phyloP scores from a whole-genome alignment of 164 flowering plant species.

The Tetrastigma voinierianum region DNA sequence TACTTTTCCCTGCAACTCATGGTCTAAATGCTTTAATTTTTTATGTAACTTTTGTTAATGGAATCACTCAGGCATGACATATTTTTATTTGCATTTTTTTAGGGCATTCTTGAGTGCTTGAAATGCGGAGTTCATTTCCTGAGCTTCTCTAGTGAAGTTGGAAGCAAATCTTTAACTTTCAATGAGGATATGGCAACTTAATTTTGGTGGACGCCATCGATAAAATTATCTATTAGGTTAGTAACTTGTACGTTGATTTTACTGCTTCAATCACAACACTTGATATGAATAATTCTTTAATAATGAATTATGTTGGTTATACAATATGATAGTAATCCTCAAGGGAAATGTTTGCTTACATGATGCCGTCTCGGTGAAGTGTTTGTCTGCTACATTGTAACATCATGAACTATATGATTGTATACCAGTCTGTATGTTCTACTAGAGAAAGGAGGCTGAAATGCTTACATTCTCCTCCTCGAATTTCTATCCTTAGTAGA shows the following conservation, averaged over 20 bases:
- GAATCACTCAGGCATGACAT: not conserved
- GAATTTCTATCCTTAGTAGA: too few species aligned
- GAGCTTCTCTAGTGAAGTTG: conserved; percentile 64
- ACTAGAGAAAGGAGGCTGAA: too few species aligned
- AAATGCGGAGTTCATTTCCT: conserved; percentile 51
- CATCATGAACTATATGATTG: not conserved
- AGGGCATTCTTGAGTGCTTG: conserved; percentile 60
- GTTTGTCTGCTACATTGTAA: not conserved
- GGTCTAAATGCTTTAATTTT: not conserved
- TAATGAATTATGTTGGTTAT: not conserved
- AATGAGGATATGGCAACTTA: conserved; percentile 80
- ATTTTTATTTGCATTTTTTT: conserved; percentile 7
- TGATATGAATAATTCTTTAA: not conserved
- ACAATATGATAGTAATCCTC: too few species aligned
- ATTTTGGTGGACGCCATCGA: conserved; percentile 98
- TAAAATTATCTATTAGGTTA: conserved; percentile 79
- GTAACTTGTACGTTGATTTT: conserved; percentile 15
- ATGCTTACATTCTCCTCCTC: not conserved
- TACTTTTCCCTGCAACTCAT: conserved; percentile 4
- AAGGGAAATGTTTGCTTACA: too few species aligned
- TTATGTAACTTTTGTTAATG: not conserved
- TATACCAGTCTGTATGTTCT: too few species aligned
- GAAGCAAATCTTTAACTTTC: conserved; percentile 67
- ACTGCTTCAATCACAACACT: not conserved
- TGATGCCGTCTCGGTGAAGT: too few species aligned